These are phyloP conservation scores for Phytophthora cryptogea DNA, from an alignment of 352 stramenopile genomes.

Conservation along the genomic window DNA sequence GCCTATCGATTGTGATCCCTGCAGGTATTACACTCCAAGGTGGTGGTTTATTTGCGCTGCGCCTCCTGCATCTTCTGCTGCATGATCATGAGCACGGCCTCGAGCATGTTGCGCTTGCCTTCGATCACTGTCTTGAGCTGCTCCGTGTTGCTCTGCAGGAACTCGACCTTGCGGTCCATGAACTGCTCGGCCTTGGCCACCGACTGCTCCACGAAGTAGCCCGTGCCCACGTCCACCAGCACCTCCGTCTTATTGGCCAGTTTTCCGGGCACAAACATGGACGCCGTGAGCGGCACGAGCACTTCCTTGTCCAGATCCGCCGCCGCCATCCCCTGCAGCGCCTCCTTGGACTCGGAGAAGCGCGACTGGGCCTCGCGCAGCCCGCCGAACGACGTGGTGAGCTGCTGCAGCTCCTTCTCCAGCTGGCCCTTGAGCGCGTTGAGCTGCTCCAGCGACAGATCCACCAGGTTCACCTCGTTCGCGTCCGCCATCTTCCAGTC, in stretches of 20 bases:
- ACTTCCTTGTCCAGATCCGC: conserved; percentile 81
- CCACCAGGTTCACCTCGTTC: conserved; percentile 77
- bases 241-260: conserved; percentile 88
- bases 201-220: conserved; percentile 94
- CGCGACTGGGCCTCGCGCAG: conserved; percentile 78
- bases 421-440: conserved; percentile 91
- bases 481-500: conserved; percentile 48
- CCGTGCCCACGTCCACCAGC: conserved; percentile 94
- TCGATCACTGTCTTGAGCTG: conserved; percentile 90
- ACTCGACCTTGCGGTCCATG: conserved; percentile 92
- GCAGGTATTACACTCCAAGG: neutral
- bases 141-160: conserved; percentile 93
- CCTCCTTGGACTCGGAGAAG: conserved; percentile 82
- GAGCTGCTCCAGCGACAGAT: conserved; percentile 94
- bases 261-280: conserved; percentile 93
- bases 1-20: conserved; percentile 15
- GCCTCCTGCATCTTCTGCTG: conserved; percentile 79
- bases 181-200: conserved; percentile 89
- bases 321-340: conserved; percentile 59
- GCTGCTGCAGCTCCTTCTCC: conserved; percentile 83
- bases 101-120: conserved; percentile 81
- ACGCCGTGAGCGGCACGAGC: conserved; percentile 95
- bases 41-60: conserved; percentile 29
- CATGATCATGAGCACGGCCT: conserved; percentile 84
- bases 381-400: conserved; percentile 68